phyloP scores from a whole-genome alignment of 2,329 filamentous ascomycete genomes.

The Diaporthe ampelina region DNA sequence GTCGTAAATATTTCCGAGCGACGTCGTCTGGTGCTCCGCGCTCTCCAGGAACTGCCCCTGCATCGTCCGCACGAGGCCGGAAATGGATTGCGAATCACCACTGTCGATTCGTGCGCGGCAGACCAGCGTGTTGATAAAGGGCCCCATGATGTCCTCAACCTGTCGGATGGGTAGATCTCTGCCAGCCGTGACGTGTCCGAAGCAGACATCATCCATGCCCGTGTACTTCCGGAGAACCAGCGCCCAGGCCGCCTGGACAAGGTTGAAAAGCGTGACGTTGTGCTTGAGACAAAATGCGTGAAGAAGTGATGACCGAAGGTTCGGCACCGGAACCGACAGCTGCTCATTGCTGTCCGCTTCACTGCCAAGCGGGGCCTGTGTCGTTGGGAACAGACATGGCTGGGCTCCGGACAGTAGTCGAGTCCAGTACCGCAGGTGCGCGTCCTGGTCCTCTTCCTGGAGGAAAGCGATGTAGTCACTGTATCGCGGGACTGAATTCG shows the following conservation, averaged over 20 bases:
- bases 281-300: constrained; percentile 40
- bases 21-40: constrained; percentile 1
- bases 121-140: neutral
- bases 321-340: constrained; percentile 54
- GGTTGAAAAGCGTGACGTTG: constrained; percentile 60
- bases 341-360: constrained; percentile 5
- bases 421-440: constrained; percentile 44
- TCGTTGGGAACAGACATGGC: constrained; percentile 61
- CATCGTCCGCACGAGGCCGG: neutral
- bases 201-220: constrained; percentile 65
- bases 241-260: constrained; percentile 67
- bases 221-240: constrained; percentile 69
- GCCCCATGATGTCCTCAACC: neutral
- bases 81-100: neutral
- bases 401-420: constrained; percentile 51
- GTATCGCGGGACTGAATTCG: constrained; percentile 43
- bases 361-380: constrained; percentile 17
- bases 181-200: constrained; percentile 58
- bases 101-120: neutral
- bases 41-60: constrained; percentile 1
- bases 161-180: neutral
- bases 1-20: constrained; percentile 2
- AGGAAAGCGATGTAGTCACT: neutral
- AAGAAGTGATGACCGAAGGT: constrained; percentile 54
- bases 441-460: neutral